Base-by-base conservation (phyloP, 2,329 filamentous ascomycete genomes). In the Aureobasidium uvarum region DNA sequence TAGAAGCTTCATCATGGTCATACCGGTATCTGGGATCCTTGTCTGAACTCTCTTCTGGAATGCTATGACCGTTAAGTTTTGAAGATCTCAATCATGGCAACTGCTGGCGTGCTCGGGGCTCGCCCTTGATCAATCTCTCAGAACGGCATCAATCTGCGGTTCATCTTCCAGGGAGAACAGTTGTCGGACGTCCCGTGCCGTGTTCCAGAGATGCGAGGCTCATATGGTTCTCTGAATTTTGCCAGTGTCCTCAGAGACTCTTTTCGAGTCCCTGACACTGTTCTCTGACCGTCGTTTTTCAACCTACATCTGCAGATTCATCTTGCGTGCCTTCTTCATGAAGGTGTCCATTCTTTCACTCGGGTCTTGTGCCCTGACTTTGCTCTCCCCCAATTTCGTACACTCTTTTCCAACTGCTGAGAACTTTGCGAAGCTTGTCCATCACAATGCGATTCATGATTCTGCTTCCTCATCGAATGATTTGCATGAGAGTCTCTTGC, bases 341-440 rank as follows among this genome's bases (percentile, higher is more conserved):
- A 62, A 62, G 36, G 58, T 28, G 58, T 62, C 58, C 58, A 41
- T 51, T 62, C 58, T 62, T 62, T 51, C 58, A n/a, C 4, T 51
- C 3, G 45, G 31, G n/a, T 62, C 45, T n/a, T 51, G 8, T 11
- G 33, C 45, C 31, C 31, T 62, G 5, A 39, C 45, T 41, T 20
- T 62, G 5, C 45, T 62, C 14, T 62, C 45, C 31, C 51, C 33
- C 20, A 6, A 20, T 20, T 31, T 62, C 5, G 58, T 62, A 41
- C 43, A 62, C 20, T 62, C 45, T 16, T 62, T 62, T 36, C 58
- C 58, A 13, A 62, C 58, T 38, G 31, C 58, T 41, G 28, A 50
- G 23, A 51, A 51, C 36, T 31, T 62, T 23, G 45, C 43, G 1
- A 62, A 62, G 16, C 58, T 62, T 16, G 31, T 31, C 23, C 43